A percentile compares a stretch with the other conserved stretches of the same genome.
Conservation (phyloP, 768 basidiomycete genomes). For the Rhodotorula kratochvilovae region DNA sequence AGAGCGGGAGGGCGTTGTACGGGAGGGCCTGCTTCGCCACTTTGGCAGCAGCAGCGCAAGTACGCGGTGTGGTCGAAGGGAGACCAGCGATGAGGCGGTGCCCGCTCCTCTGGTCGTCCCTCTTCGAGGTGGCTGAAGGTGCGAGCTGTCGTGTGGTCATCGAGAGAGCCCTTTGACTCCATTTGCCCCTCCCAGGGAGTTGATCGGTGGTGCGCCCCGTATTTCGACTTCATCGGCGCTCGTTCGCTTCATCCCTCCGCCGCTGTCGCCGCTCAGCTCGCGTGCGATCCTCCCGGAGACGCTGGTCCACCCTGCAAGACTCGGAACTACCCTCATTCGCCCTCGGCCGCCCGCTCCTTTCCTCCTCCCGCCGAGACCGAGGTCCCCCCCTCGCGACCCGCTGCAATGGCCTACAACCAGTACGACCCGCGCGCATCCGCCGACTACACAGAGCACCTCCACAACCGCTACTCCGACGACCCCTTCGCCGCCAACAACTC, state of each 20-base stretch:
- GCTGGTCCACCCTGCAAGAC: too few species aligned
- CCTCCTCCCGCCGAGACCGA: not conserved
- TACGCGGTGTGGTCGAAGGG: not conserved
- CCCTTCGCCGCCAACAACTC: not conserved
- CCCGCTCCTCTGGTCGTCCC: too few species aligned
- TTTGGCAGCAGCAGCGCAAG: not conserved
- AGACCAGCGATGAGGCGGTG: not conserved
- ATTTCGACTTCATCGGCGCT: too few species aligned
- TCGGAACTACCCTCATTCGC: too few species aligned
- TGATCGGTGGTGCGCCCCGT: too few species aligned
- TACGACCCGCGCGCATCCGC: not conserved
- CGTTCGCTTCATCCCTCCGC: too few species aligned
- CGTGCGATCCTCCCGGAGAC: too few species aligned
- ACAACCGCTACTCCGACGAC: not conserved
- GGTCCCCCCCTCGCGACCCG: not conserved
- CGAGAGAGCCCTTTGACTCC: too few species aligned
- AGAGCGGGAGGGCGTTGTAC: slow-evolving; percentile 13
- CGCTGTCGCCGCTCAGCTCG: too few species aligned
- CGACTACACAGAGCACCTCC: not conserved
- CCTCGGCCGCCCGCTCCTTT: not conserved
- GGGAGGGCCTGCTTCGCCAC: not conserved
- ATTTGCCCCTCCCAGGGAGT: too few species aligned
- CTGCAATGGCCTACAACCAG: slow-evolving; percentile 17
- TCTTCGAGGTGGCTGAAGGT: too few species aligned
- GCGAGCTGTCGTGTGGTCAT: too few species aligned